Percentiles rank a stretch among this genome's conserved stretches.
phyloP scores from a whole-genome alignment of 2,329 filamentous ascomycete genomes.

The Akanthomyces lecanii region DNA sequence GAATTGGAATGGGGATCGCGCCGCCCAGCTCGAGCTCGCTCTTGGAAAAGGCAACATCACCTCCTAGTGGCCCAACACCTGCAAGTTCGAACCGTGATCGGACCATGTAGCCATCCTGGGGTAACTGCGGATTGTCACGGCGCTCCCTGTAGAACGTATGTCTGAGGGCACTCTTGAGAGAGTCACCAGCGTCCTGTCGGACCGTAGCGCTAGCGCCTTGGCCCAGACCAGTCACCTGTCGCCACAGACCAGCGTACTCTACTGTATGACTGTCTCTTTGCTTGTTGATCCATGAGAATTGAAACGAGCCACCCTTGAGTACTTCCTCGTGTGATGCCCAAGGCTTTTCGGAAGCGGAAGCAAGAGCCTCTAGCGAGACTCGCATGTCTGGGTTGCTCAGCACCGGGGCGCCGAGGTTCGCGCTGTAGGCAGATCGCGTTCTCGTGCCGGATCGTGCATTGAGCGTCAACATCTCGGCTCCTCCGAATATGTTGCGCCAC shows the following conservation, averaged over 20 bases:
- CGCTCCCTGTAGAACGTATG: conserved; percentile 78
- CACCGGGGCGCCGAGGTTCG: conserved; percentile 77
- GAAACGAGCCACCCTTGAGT: conserved; percentile 70
- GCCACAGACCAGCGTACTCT: conserved; percentile 77
- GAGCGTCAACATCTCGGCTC: conserved; percentile 81
- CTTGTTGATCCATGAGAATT: conserved; percentile 67
- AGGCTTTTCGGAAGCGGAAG: conserved; percentile 79
- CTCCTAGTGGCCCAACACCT: conserved; percentile 75
- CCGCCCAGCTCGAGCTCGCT: conserved; percentile 79
- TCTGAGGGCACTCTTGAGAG: conserved; percentile 79
- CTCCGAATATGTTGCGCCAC: conserved; percentile 89
- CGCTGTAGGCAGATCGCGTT: conserved; percentile 87
- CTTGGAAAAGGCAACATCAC: conserved; percentile 93
- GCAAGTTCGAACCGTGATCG: conserved; percentile 80
- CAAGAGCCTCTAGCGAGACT: conserved; percentile 73
- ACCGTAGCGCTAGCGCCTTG: conserved; percentile 75
- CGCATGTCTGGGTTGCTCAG: conserved; percentile 78
- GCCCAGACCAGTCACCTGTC: conserved; percentile 78
- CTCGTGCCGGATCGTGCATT: conserved; percentile 87
- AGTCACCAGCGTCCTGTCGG: conserved; percentile 81
- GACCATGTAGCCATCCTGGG: conserved; percentile 74
- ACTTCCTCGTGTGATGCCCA: conserved; percentile 95
- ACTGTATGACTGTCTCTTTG: conserved; percentile 69
- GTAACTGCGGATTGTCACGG: conserved; percentile 80
- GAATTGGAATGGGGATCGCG: conserved; percentile 69